phyloP scores from a whole-genome alignment of 1,284 basidiomycete species.

The Ceratobasidium sp. region DNA sequence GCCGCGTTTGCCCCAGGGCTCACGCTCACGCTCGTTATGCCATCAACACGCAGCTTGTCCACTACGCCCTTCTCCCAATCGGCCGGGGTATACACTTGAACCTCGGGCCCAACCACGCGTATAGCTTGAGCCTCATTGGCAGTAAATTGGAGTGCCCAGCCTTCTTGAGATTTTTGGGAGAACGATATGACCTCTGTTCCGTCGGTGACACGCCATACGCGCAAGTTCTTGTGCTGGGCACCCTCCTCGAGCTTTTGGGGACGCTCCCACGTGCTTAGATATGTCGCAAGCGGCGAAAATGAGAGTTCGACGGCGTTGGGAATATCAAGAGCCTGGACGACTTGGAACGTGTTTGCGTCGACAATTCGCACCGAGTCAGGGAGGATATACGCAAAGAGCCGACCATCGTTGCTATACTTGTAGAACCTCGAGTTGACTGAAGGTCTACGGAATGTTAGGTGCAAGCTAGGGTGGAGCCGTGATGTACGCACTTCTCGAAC shows the following conservation, averaged over 20 bases:
- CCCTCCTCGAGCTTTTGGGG: conserved; percentile 78
- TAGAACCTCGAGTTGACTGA: conserved; percentile 80
- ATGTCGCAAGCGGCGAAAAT: conserved; percentile 94
- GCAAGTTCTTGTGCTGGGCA: conserved; percentile 87
- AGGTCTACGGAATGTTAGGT: conserved; percentile 58
- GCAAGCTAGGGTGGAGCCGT: not conserved
- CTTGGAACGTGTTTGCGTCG: conserved; percentile 77
- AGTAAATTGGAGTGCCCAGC: conserved; percentile 93
- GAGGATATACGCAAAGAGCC: conserved; percentile 87
- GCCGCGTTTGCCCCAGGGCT: conserved; percentile 87
- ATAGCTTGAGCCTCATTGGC: conserved; percentile 91
- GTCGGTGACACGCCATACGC: conserved; percentile 84
- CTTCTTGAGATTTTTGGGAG: conserved; percentile 85
- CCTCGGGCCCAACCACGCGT: conserved; percentile 84
- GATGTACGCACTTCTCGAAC: conserved; percentile 67
- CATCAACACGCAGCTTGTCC: conserved; percentile 86
- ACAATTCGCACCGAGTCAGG: conserved; percentile 79
- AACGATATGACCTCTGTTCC: conserved; percentile 86
- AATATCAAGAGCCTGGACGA: conserved; percentile 77
- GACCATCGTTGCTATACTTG: conserved; percentile 89
- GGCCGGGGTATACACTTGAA: conserved; percentile 87
- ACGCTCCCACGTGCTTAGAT: conserved; percentile 94
- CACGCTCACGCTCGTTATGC: conserved; percentile 78
- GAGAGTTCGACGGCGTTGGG: conserved; percentile 84
- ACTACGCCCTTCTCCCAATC: conserved; percentile 83